Evolutionary conservation across 345 rosid species (phyloP), one percentile per base, ranked within the genome.

Genomic region (Eucalyptus polybractea): DNA sequence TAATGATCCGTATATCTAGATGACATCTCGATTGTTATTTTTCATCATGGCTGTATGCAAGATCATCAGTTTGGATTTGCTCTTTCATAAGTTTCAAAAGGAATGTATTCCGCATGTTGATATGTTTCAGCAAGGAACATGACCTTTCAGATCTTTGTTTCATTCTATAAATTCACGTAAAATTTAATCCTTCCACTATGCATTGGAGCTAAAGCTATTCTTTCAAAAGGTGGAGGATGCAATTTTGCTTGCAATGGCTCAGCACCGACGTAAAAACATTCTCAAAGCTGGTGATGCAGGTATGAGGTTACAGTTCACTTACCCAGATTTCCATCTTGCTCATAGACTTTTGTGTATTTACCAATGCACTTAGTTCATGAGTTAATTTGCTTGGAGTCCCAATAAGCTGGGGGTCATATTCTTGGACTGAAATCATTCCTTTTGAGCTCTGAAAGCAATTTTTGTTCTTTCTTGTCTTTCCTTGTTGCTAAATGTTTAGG

Each of bases 191-290:
- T 47, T 53, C 86, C 62, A n/a, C 47, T 47, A 80, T 76, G 50
- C 53, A 13, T 37, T 60, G 33, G 47, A 80, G 58, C 27, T 88
- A 90, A 88, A 80, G 25, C 80, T 25, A 67, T 86, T 44, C 51
- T 50, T 87, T 90, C 81, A 81, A 89, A 91, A 94, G 97, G 94
- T 93, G 89, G 97, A 93, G 92, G 98, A 97, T 87, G 97, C 98
- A 69, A 93, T 97, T 86, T 95, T 97, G 89, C 93, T 91, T 89
- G 95, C 96, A 86, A 93, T 97, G 97, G 99, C 99, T 81, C 94
- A 93, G 90, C 87, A 91, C 49, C 94, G 99, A 86, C 95, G 94
- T 45, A 65, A 80, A 60, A 88, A 80, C 90, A 90, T 87, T 13
- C 88, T 91, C 14, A 96, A 93, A 94, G 69, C 90, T 89, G 94